Percentiles rank a stretch among this genome's conserved stretches.
Evolutionary conservation across 805 yeast genomes (phyloP).

Genomic region (Gaillardinia entomophila): DNA sequence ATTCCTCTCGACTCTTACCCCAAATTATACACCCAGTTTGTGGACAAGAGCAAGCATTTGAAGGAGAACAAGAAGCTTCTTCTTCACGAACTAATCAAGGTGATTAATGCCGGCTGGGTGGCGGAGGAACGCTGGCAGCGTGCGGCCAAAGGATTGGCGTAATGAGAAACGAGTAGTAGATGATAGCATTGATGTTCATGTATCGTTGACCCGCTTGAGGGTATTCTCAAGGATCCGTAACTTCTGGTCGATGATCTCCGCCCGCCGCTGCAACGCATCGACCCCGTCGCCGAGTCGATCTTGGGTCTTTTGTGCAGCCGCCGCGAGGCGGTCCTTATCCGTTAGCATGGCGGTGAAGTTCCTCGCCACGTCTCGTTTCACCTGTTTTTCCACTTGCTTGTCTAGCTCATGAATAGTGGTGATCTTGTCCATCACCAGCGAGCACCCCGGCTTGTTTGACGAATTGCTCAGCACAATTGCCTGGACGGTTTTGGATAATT

Average conservation of each 20-base stretch:
- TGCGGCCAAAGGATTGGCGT: slow-evolving; percentile 36
- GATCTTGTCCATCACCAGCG: slow-evolving; percentile 26
- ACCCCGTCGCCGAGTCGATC: slow-evolving; percentile 2
- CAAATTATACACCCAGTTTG: slow-evolving; percentile 61
- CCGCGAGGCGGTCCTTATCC: slow-evolving; percentile 6
- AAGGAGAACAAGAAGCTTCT: slow-evolving; percentile 58
- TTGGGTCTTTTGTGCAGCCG: slow-evolving; percentile 7
- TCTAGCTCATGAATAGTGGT: slow-evolving; percentile 36
- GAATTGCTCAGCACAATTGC: slow-evolving; percentile 23
- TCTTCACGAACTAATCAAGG: slow-evolving; percentile 62
- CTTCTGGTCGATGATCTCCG: slow-evolving; percentile 68
- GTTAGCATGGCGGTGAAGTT: slow-evolving; percentile 9
- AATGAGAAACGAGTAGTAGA: not conserved
- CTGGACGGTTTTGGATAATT: slow-evolving; percentile 16
- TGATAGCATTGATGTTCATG: not conserved
- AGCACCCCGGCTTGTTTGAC: slow-evolving; percentile 5
- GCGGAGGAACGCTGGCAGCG: slow-evolving; percentile 70
- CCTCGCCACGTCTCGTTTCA: slow-evolving; percentile 24
- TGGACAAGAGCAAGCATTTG: slow-evolving; percentile 63
- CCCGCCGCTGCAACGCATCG: slow-evolving; percentile 22
- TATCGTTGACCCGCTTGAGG: slow-evolving; percentile 13
- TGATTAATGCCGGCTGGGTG: slow-evolving; percentile 82
- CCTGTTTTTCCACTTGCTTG: slow-evolving; percentile 30
- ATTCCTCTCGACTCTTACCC: slow-evolving; percentile 48
- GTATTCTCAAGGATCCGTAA: slow-evolving; percentile 66